Conservation (phyloP, 257 asterid genomes). For the Gentiana dahurica region DNA sequence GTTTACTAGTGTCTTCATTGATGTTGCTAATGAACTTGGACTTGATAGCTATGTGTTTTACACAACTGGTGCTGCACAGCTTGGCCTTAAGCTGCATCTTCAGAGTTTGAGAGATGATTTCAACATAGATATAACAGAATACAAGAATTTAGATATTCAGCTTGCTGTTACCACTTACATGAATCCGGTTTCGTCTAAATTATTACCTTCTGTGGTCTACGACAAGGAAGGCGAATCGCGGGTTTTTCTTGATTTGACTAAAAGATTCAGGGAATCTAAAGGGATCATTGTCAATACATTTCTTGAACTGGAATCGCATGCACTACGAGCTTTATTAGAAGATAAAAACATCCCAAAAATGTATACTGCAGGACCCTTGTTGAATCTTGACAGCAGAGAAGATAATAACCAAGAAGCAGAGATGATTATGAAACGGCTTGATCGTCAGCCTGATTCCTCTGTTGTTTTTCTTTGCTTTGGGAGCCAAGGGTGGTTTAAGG, state of each 20-base stretch:
- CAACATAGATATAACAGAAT: neutral
- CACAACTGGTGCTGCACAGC: conserved; percentile 6
- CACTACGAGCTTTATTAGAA: neutral
- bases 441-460: conserved; percentile 13
- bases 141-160: neutral
- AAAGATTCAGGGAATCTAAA: conserved; percentile 4
- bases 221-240: neutral
- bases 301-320: conserved; percentile 11
- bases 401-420: neutral
- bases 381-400: neutral
- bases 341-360: conserved; percentile 4
- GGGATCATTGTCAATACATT: conserved; percentile 20
- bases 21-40: conserved; percentile 27
- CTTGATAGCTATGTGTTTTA: conserved; percentile 12
- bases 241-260: neutral
- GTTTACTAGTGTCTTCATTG: conserved; percentile 42
- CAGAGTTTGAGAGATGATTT: neutral
- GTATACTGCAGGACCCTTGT: conserved; percentile 12
- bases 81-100: conserved; percentile 2
- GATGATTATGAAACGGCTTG: conserved; percentile 12
- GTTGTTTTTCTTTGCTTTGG: conserved; percentile 20
- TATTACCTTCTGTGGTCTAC: neutral
- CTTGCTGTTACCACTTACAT: neutral
- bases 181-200: conserved; percentile 5
- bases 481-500: conserved; percentile 11